Percentiles rank a stretch among this genome's conserved stretches.
These are phyloP conservation scores for Aspergillus ochraceoroseus DNA, from an alignment of 2,329 filamentous ascomycete species.

Conservation along the genomic window DNA sequence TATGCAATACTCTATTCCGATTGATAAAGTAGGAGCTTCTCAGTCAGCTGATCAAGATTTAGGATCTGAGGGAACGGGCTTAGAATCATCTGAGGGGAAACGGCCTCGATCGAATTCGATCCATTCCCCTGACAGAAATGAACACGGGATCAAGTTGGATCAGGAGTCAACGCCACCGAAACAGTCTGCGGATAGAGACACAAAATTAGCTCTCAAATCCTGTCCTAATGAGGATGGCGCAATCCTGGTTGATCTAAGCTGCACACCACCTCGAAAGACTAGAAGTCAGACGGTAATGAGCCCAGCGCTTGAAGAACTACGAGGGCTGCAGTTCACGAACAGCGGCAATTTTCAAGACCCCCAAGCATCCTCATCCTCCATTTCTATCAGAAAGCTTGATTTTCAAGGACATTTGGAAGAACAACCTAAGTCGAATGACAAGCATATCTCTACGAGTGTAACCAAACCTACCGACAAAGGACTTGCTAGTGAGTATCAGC, in stretches of 20 bases:
- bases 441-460: background rate
- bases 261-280: conserved; percentile 10
- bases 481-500: conserved; percentile 7
- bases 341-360: background rate
- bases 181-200: too few species aligned
- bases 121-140: too few species aligned
- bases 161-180: too few species aligned
- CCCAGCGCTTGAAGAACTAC: conserved; percentile 19
- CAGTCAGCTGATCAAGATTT: too few species aligned
- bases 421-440: background rate
- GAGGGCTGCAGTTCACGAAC: conserved; percentile 22
- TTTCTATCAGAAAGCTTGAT: conserved; percentile 4
- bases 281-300: conserved; percentile 10
- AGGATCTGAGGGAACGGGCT: too few species aligned
- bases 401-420: background rate
- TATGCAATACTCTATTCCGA: too few species aligned
- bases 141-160: too few species aligned
- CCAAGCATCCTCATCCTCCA: background rate
- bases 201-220: too few species aligned
- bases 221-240: conserved; percentile 4
- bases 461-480: background rate
- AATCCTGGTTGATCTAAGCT: conserved; percentile 24
- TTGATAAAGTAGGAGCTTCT: too few species aligned
- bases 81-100: too few species aligned
- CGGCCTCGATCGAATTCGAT: too few species aligned